Evolutionary conservation across 305 asterid genomes (phyloP).

Genomic region (Fraxinus xanthoxyloides): DNA sequence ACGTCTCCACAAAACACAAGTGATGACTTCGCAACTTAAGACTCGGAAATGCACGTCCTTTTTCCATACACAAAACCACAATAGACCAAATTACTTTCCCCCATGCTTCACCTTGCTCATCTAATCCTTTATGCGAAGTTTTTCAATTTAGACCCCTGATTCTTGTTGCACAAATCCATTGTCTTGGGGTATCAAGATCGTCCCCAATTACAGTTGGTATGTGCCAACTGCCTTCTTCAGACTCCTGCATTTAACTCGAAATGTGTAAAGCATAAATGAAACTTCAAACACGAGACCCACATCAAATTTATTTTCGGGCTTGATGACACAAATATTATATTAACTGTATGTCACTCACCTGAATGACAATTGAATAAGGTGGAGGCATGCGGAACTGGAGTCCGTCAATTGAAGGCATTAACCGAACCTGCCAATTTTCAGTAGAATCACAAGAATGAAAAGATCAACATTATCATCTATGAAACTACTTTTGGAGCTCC

Average conservation of each 20-base stretch:
- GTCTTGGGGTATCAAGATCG: constrained; percentile 72
- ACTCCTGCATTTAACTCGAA: constrained; percentile 55
- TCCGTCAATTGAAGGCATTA: constrained; percentile 46
- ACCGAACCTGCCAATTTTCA: constrained; percentile 55
- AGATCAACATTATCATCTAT: neutral
- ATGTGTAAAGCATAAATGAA: constrained; percentile 10
- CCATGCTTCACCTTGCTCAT: neutral
- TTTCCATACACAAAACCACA: too few relatives aligned
- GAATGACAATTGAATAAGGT: constrained; percentile 78
- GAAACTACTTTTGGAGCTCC: neutral
- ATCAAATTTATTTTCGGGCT: neutral
- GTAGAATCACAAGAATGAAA: constrained; percentile 14
- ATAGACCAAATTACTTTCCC: neutral
- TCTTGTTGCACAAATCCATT: constrained; percentile 83
- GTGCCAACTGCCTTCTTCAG: constrained; percentile 84
- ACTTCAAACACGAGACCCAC: neutral
- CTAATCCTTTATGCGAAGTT: neutral
- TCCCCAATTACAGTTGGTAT: constrained; percentile 76
- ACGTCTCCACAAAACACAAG: neutral
- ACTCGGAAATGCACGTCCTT: neutral
- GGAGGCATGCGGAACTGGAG: constrained; percentile 79
- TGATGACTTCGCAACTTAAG: neutral
- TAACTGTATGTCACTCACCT: constrained; percentile 39
- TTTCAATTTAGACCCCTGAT: constrained; percentile 12
- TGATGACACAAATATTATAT: neutral